Conservation (phyloP, 164 flowering plant genomes). For the Buxus sempervirens region DNA sequence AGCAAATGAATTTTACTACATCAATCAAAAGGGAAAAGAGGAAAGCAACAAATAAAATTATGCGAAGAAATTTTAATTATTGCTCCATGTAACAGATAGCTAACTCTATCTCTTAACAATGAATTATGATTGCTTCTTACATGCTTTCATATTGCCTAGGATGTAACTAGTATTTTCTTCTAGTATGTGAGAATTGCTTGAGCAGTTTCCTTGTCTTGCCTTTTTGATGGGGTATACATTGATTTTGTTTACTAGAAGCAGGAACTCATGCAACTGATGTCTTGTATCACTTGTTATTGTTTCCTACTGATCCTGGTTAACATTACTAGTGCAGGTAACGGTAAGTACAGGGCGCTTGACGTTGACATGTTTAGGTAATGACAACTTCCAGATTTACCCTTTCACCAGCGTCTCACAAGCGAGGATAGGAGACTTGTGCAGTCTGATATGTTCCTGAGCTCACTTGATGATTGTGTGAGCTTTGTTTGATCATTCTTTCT, state of each 20-base stretch:
- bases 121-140: no score
- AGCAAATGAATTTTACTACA: no score
- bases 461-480: background rate
- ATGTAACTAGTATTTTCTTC: no score
- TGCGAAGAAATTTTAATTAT: no score
- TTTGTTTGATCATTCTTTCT: background rate
- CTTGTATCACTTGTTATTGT: background rate
- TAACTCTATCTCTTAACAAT: no score
- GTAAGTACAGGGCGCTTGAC: slow-evolving; percentile 45
- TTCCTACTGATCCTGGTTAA: background rate
- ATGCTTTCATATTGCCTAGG: no score
- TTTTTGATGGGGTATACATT: background rate
- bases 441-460: slow-evolving; percentile 47
- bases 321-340: slow-evolving; percentile 42
- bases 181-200: no score
- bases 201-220: no score
- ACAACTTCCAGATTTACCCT: slow-evolving; percentile 48
- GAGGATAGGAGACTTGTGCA: slow-evolving; percentile 65
- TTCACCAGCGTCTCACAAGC: slow-evolving; percentile 47
- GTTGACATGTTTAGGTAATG: slow-evolving; percentile 55
- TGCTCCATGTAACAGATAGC: no score
- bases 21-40: no score
- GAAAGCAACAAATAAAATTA: no score
- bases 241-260: background rate
- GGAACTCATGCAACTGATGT: background rate